Evolutionary conservation across 805 yeast species (phyloP).

Genomic region (Nadsonia fulvescens): DNA sequence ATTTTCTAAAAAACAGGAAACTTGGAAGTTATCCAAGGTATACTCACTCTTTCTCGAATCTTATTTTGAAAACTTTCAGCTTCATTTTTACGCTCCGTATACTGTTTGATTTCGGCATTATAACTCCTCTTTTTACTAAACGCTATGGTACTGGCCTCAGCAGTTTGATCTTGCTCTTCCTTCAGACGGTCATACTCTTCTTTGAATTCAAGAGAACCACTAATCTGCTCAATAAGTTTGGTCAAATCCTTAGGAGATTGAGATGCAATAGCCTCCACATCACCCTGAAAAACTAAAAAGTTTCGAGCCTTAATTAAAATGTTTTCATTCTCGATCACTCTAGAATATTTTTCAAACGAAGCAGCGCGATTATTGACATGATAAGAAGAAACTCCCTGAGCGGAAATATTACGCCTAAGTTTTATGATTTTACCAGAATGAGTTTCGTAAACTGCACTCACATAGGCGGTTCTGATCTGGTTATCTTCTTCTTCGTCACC

Average conservation of each 20-base stretch:
- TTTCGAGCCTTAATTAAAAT: constrained; percentile 79
- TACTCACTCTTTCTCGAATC: constrained; percentile 25
- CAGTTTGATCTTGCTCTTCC: constrained; percentile 35
- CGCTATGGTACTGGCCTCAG: constrained; percentile 40
- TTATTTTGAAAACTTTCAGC: constrained; percentile 47
- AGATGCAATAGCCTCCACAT: constrained; percentile 82
- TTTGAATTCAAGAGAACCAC: constrained; percentile 58
- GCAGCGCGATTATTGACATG: constrained; percentile 42
- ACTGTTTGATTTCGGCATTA: constrained; percentile 59
- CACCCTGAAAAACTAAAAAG: constrained; percentile 91
- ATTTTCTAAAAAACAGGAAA: too few relatives aligned
- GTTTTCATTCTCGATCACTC: constrained; percentile 53
- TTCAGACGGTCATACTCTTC: constrained; percentile 48
- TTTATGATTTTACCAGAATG: constrained; percentile 36
- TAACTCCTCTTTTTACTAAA: constrained; percentile 52
- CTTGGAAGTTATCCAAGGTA: too few relatives aligned
- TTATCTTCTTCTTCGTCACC: constrained; percentile 15
- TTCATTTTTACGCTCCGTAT: constrained; percentile 57
- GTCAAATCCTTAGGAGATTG: constrained; percentile 68
- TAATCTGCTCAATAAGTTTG: constrained; percentile 56
- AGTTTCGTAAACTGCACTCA: constrained; percentile 57
- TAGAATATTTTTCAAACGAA: constrained; percentile 45
- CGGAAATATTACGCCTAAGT: constrained; percentile 37
- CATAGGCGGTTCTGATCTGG: constrained; percentile 40
- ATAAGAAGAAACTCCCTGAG: constrained; percentile 48